Base-by-base conservation (phyloP, 2,329 filamentous ascomycete genomes). In the Periconia sp. region DNA sequence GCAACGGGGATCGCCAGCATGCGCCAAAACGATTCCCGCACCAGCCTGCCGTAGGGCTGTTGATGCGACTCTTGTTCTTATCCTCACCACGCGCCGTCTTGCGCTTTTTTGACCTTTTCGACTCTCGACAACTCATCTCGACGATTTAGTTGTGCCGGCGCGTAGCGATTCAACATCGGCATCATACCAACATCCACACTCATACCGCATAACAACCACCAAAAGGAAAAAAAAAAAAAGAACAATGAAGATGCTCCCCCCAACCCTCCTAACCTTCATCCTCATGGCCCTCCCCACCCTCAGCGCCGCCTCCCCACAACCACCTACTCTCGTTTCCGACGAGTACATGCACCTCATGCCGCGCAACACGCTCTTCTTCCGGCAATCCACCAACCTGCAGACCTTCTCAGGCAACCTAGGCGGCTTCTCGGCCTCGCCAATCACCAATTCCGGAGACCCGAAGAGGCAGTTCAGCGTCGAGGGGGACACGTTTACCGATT, bases 351-450 rank as follows among this genome's bases (percentile, higher is more conserved):
- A 60, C 37, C 51, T 67, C 1, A 51, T 67, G 4, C 65, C 65
- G 0, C 61, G 48, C 11, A 45, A 69, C 52, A 63, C 55, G 7
- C 58, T 69, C 33, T 68, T 69, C 59, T 50, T 62, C 13, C 63
- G 66, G 1, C 66, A 68, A 43, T 15, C 57, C 13, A 39, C 34
- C 22, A 52, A 69, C 35, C 56, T 70, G 19, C 65, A 73, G 43
- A 56, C 63, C 18, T 76, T 75, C 54, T 69, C 59, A 18, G 67
- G 65, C 9, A 73, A 74, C 37, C 68, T 85, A 41, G 81, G 75
- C 42, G 80, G 79, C 40, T 65, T 77, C 30, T 66, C 71, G 8
- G 78, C 81, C 4, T 76, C 79, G 5, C 72, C 84, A 19, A 69
- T 72, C 13, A 71, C 65, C 8, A 65, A 79, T 51, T 73, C 74